These are phyloP conservation scores for Aspergillus candidus DNA, from an alignment of 2,329 filamentous ascomycete genomes.

Conservation along the genomic window DNA sequence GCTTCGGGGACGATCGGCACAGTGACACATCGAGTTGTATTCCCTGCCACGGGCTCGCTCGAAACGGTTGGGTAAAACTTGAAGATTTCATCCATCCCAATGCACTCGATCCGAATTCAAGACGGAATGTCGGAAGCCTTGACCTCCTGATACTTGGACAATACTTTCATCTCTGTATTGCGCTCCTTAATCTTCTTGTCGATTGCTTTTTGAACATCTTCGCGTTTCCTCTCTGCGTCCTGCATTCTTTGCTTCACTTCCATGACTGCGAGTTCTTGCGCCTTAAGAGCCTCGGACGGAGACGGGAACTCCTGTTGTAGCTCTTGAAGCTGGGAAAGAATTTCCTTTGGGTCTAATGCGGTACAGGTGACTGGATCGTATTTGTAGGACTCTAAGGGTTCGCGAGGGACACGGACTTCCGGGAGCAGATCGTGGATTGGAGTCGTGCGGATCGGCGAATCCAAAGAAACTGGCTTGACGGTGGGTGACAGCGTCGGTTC, in stretches of 20 bases:
- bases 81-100: background rate
- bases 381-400: constrained; percentile 26
- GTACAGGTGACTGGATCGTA: constrained; percentile 37
- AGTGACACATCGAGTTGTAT: no score
- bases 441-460: constrained; percentile 31
- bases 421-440: constrained; percentile 36
- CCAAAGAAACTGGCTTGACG: constrained; percentile 25
- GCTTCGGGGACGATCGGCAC: no score
- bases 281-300: constrained; percentile 29
- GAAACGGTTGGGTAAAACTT: no score
- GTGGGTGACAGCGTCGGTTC: constrained; percentile 20
- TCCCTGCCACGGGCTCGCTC: no score
- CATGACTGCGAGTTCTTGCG: constrained; percentile 33
- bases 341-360: constrained; percentile 26
- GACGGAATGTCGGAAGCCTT: constrained; percentile 27
- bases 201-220: constrained; percentile 35
- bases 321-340: constrained; percentile 27
- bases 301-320: constrained; percentile 33
- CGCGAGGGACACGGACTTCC: constrained; percentile 35
- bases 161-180: constrained; percentile 38
- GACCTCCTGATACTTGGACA: constrained; percentile 38
- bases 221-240: constrained; percentile 33
- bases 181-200: constrained; percentile 40
- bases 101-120: constrained; percentile 9
- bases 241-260: constrained; percentile 35